A percentile compares a stretch with the other conserved stretches of the same genome.
These are phyloP conservation scores for Pichia sp. DNA, from an alignment of 1,139 yeast species.

Conservation along the genomic window DNA sequence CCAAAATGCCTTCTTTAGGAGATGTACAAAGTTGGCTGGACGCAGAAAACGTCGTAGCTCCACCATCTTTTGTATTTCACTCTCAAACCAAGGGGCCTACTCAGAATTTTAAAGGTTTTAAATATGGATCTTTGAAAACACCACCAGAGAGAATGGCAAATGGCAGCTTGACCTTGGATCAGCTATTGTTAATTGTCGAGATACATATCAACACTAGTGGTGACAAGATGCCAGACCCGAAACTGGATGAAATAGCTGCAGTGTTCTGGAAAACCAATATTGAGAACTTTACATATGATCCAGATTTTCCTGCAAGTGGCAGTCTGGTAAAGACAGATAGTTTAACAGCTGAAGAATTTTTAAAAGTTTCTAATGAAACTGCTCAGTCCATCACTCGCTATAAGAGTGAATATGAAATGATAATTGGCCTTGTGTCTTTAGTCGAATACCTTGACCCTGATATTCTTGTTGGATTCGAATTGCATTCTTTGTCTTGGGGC, in stretches of 20 bases:
- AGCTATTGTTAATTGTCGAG: conserved; percentile 62
- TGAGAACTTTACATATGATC: neutral
- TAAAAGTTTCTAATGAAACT: conserved; percentile 4
- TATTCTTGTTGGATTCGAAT: conserved; percentile 78
- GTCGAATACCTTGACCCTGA: conserved; percentile 78
- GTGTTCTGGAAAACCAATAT: conserved; percentile 50
- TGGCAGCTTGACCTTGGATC: conserved; percentile 31
- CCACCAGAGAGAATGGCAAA: conserved; percentile 36
- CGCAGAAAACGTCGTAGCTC: neutral
- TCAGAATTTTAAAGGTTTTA: conserved; percentile 33
- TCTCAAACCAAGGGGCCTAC: conserved; percentile 53
- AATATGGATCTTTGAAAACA: conserved; percentile 33
- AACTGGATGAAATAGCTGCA: conserved; percentile 49
- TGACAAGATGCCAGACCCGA: conserved; percentile 61
- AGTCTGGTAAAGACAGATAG: conserved; percentile 28
- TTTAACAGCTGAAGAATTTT: neutral
- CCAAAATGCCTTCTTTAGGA: conserved; percentile 38
- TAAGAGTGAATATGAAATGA: conserved; percentile 51
- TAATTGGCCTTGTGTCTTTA: conserved; percentile 50
- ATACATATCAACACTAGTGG: conserved; percentile 55
- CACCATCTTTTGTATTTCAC: conserved; percentile 27
- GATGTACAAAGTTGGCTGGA: conserved; percentile 34
- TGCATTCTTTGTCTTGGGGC: conserved; percentile 85
- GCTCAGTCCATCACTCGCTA: conserved; percentile 34
- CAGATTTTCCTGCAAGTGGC: conserved; percentile 30